Percentiles rank a stretch among this genome's conserved stretches.
phyloP scores from a whole-genome alignment of 371 early-diverging fungal genomes.

The Mortierella sp. region DNA sequence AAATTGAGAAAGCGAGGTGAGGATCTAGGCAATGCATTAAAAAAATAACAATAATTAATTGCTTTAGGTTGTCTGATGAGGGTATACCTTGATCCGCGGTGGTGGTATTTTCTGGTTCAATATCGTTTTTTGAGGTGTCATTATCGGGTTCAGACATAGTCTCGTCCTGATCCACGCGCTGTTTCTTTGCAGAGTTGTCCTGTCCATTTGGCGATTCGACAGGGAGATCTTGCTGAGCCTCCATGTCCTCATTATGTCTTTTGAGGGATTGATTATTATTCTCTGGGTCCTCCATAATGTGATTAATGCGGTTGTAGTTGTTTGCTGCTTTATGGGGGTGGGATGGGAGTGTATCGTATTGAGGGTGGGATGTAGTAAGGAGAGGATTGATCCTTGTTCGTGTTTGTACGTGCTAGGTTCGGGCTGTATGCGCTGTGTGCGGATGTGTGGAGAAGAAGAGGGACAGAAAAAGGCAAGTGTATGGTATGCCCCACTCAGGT shows the following conservation, averaged over 20 bases:
- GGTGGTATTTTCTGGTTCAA: background rate
- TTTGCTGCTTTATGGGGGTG: too few species aligned
- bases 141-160: background rate
- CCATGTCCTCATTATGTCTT: constrained; percentile 11
- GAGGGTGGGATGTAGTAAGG: too few species aligned
- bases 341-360: too few species aligned
- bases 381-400: too few species aligned
- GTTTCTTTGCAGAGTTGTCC: constrained; percentile 27
- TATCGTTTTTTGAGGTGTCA: background rate
- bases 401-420: too few species aligned
- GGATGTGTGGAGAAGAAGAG: too few species aligned
- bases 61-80: background rate
- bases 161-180: constrained; percentile 23
- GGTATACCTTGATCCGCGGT: background rate
- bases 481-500: too few species aligned
- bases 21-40: background rate
- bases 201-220: background rate
- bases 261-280: constrained; percentile 19
- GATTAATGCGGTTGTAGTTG: background rate
- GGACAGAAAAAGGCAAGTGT: too few species aligned
- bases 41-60: background rate
- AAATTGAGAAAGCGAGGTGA: background rate
- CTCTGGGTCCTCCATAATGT: constrained; percentile 21
- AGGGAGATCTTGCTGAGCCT: constrained; percentile 1
- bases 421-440: too few species aligned